phyloP scores from a whole-genome alignment of 179 eudicot genomes.

The Drosera spatulata region DNA sequence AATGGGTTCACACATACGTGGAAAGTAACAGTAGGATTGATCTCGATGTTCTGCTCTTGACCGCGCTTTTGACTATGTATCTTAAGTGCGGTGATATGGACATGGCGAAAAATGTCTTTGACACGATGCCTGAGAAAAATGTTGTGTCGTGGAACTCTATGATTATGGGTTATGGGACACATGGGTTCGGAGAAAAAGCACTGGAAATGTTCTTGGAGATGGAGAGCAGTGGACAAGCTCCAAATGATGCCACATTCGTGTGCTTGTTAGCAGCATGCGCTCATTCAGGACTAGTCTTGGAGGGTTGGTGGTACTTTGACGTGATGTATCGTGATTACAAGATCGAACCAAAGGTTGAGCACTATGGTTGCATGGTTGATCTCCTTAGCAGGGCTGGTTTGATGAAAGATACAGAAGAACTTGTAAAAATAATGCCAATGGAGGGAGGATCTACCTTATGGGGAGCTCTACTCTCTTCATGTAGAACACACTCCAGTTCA shows the following conservation, averaged over 20 bases:
- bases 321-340: slow-evolving; percentile 42
- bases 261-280: slow-evolving; percentile 48
- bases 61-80: slow-evolving; percentile 57
- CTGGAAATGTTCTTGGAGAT: slow-evolving; percentile 35
- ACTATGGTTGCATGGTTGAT: slow-evolving; percentile 63
- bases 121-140: slow-evolving; percentile 35
- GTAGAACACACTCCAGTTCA: slow-evolving; percentile 19
- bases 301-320: slow-evolving; percentile 63
- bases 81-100: slow-evolving; percentile 58
- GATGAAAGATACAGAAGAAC: slow-evolving; percentile 29
- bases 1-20: slow-evolving; percentile 39
- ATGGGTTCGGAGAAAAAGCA: slow-evolving; percentile 37
- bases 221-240: slow-evolving; percentile 29
- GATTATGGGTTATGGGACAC: slow-evolving; percentile 54
- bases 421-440: slow-evolving; percentile 20
- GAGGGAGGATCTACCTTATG: slow-evolving; percentile 36
- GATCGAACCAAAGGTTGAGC: slow-evolving; percentile 46
- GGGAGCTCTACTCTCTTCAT: slow-evolving; percentile 30
- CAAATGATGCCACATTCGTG: slow-evolving; percentile 42
- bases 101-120: slow-evolving; percentile 37
- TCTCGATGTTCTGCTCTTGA: slow-evolving; percentile 41
- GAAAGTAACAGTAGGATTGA: slow-evolving; percentile 15
- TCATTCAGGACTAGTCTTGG: slow-evolving; percentile 44
- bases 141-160: slow-evolving; percentile 66
- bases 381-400: slow-evolving; percentile 47